Base-by-base conservation (phyloP, 768 basidiomycete genomes). In the Hygrocybe punicea region DNA sequence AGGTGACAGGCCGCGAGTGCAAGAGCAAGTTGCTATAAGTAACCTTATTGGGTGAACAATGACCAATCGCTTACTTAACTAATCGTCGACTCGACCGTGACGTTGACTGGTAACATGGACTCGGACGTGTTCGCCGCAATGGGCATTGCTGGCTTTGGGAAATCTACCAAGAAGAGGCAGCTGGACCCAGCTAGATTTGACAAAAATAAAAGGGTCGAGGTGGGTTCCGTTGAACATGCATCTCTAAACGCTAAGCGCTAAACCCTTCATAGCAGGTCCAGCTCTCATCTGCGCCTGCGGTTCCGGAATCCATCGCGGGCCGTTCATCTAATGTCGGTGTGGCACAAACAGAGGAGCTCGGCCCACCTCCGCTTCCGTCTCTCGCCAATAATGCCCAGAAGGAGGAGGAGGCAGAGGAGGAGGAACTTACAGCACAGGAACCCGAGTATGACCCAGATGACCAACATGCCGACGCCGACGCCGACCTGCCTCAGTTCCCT, bases 131-230 rank as follows among this genome's bases (percentile, higher is more conserved):
- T 92, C 64, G 84, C 87, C 2, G 83, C 86, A 10, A 92, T 94
- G 87, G 91, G 91, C 6, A 89, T 93, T 56, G 64, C 83, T 64
- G 88, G 88, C 21, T 94, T 94, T 67, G 92, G 92, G 23, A 93
- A 92, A 73, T 71, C 84, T 44, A 66, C 73, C 23, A 81, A 84
- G 69, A 85, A 84, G 72, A 84, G 78, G 59, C 73, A 81, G 66
- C 78, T 91, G 19, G 87, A 91, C 67, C 84, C 87, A n/a, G 69
- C 78, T n/a, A 76, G 89, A 58, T 90, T 92, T 61, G 87, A 91
- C 71, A 89, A 84, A 71, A 85, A 78, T 69, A 89, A 84, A 72
- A 80, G 87, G 48, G 76, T 71, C 47, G 80, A 81, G 61, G 72
- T 73, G 37, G 50, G 64, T 64, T 21, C 7, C 21, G 14, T 36